Evolutionary conservation across 129 eudicot genomes (phyloP), one percentile per base, ranked within the genome.

Genomic region (sunflower (Helianthus annuus)): DNA sequence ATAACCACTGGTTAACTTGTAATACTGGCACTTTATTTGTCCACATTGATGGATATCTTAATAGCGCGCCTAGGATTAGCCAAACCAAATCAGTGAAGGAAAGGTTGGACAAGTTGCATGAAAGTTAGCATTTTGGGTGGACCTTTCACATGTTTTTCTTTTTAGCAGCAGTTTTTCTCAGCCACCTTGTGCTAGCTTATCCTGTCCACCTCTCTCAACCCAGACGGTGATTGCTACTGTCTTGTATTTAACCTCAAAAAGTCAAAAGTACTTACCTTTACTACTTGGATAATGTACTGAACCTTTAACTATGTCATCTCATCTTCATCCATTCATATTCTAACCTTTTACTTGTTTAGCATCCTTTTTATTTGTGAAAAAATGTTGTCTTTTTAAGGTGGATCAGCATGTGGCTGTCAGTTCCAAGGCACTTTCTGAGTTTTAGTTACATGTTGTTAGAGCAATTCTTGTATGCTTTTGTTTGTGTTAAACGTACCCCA

Each of bases 101-200:
- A 60, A 24, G 38, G 34, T 55, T 55, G 65, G 65, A 56, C 44
- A 46, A 63, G 71, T n/a, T 39, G 75, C 80, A 59, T 76, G 75
- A 77, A 77, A 77, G 39, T 61, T 39, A 61, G 48, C 10, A 69
- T 49, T 16, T 77, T 62, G 38, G 58, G 76, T 62, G 81, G 71
- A 70, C 46, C 64, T 77, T 69, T 77, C 46, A 61, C 58, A 77
- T 77, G 71, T 77, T 77, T 64, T 69, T 77, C 81, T 52, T 77
- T 77, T 77, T 70, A 61, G 71, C 29, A 49, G 80, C 81, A 77
- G 10, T 22, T 16, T 77, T 69, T 77, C 76, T 77, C 66, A 16
- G 66, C 71, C 71, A 77, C 17, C 81, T 69, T 49, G 24, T 27
- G 51, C 65, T 36, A 8, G 58, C 76, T 77, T 69, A 77, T 77